Evolutionary conservation across 2,329 filamentous ascomycete genomes (phyloP), one percentile per base, ranked within the genome.

Genomic region (Alternaria postmessia): DNA sequence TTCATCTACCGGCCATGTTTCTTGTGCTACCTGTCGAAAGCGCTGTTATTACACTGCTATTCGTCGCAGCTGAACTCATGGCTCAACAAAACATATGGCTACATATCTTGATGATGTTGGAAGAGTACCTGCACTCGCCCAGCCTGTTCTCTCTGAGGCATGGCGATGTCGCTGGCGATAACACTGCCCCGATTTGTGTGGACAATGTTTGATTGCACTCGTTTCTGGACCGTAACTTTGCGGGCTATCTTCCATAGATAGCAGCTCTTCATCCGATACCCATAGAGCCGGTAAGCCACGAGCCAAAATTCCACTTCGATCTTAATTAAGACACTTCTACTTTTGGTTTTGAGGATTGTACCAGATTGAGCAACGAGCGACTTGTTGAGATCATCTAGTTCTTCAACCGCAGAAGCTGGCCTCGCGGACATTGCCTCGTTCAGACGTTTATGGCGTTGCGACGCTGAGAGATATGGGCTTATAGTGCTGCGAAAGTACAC

Each of bases 261-360:
- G 48, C 4, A 51, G 49, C 49, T 20, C 36, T 51, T 51, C 32
- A 26, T 28, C 48, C 34, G 36, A 20, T 5, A 51, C 24, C 34
- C 48, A 51, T 51, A 39, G 30, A 51, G 20, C 32, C 32, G 48
- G 32, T 51, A 39, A 51, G 48, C 48, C 48, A 48, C 14, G 48
- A 39, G 7, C 36, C 48, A 39, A 22, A 51, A 1, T 51, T 51
- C 24, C 3, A 38, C 48, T 51, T n/a, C 22, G 32, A 51, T 36
- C 24, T 20, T 51, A 22, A 39, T 51, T 39, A 20, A n/a, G 16
- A 12, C 0, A 7, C 3, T 9, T 28, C 22, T 51, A 0, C 34
- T 14, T 28, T 39, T 9, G 22, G 48, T 7, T n/a, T 20, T n/a
- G 28, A 4, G 12, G 30, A 32, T 34, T 2, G 30, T 48, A 24